Evolutionary conservation across 1,139 yeast genomes (phyloP), one percentile per base, ranked within the genome.

Genomic region (Eremothecium gossypii): DNA sequence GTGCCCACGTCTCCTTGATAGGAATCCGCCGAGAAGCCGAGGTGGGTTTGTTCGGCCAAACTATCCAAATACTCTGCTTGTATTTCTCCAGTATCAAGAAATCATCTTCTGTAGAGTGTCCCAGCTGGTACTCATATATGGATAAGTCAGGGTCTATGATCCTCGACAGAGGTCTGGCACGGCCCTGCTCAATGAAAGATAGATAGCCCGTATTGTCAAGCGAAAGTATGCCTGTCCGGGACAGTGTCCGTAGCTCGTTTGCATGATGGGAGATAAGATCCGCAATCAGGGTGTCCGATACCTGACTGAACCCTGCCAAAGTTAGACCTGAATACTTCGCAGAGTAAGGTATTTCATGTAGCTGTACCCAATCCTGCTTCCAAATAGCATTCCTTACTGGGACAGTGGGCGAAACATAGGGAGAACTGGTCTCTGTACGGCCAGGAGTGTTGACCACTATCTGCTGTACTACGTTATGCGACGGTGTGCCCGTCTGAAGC

Each of bases 101-200:
- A 1, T 89, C 89, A 42, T 66, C 73, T 31, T 64, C 65, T n/a
- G 61, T 64, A 10, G 61, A 64, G 37, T 75, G 81, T 49, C 74
- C 73, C 58, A 82, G 81, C 54, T 82, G 91, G 59, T 79, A 82
- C 60, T 82, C 89, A 57, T 81, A 82, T 79, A 82, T 77, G 60
- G 83, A 83, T 46, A 81, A 77, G 50, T 77, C 78, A 57, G 51
- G 77, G 71, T 65, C 79, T 46, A 71, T 51, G n/a, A 60, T 49
- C 39, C 56, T 54, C 7, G 58, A 55, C 45, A 60, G 51, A 8
- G 31, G 39, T 10, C 41, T 38, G 33, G 41, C 27, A 27, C 43
- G 26, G 33, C 39, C 29, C 38, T 41, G 38, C 77, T 63, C 54
- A 72, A 41, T 78, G 49, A 66, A 41, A 60, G 60, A 42, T 58